These are phyloP conservation scores for Corylus heterophylla DNA, from an alignment of 306 rosid genomes.

Conservation along the genomic window DNA sequence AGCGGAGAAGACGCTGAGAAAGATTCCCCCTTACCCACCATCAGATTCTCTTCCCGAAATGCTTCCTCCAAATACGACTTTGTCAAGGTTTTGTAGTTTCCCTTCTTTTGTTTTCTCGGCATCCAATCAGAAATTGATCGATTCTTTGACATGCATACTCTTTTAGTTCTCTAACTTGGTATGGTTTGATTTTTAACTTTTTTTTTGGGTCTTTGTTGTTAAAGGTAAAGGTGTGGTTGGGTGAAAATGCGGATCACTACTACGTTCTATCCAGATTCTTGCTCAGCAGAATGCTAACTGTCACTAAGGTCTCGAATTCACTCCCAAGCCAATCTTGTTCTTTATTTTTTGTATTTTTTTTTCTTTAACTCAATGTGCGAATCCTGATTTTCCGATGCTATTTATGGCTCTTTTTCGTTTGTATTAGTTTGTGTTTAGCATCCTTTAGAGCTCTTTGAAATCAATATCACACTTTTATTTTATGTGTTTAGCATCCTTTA, in stretches of 20 bases:
- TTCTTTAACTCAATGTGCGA: neutral
- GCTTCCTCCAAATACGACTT: slow-evolving; percentile 95
- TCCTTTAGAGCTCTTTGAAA: neutral
- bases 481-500: neutral
- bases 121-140: neutral
- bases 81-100: slow-evolving; percentile 60
- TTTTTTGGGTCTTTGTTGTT: slow-evolving; percentile 6
- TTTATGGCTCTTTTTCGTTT: neutral
- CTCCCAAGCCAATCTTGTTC: neutral
- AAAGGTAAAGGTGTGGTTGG: slow-evolving; percentile 97
- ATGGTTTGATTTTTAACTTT: neutral
- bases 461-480: neutral
- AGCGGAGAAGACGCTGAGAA: slow-evolving; percentile 48
- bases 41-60: slow-evolving; percentile 70
- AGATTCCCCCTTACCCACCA: slow-evolving; percentile 40
- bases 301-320: slow-evolving; percentile 64
- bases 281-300: slow-evolving; percentile 89
- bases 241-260: slow-evolving; percentile 94
- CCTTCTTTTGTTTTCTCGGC: neutral
- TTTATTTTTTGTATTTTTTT: neutral
- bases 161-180: neutral
- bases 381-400: neutral
- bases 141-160: neutral
- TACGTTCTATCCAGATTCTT: slow-evolving; percentile 91
- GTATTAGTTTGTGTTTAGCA: neutral